Conservation (phyloP, 2,329 filamentous ascomycete species). For the Blastomyces parvus region DNA sequence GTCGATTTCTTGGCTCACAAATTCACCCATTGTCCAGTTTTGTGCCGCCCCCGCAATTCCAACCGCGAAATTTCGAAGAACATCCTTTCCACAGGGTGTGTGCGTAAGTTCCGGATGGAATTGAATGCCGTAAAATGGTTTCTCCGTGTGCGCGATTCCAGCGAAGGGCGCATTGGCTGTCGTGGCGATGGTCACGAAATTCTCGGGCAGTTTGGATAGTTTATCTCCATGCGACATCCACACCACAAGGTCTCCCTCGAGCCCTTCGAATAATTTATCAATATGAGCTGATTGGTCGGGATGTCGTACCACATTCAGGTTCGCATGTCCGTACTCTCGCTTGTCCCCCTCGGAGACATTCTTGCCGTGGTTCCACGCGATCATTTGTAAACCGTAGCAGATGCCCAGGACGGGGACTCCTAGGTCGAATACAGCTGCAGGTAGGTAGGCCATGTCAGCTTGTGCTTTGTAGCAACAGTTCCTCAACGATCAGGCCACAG, state of each 20-base stretch:
- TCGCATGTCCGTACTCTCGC: constrained; percentile 62
- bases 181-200: constrained; percentile 63
- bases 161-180: constrained; percentile 71
- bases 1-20: constrained; percentile 68
- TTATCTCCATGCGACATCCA: constrained; percentile 92
- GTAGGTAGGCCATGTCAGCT: background rate
- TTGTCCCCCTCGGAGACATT: constrained; percentile 58
- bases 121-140: constrained; percentile 68
- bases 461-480: background rate
- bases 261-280: constrained; percentile 66
- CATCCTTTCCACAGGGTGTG: constrained; percentile 56
- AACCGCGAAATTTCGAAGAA: constrained; percentile 76
- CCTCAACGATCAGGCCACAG: background rate
- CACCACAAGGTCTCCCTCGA: constrained; percentile 61
- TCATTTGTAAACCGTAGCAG: constrained; percentile 58
- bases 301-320: constrained; percentile 52
- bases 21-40: constrained; percentile 80
- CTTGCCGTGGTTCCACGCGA: constrained; percentile 58
- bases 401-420: constrained; percentile 53
- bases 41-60: constrained; percentile 66
- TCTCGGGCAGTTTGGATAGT: constrained; percentile 61
- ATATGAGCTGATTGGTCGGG: constrained; percentile 41
- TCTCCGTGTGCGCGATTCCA: constrained; percentile 50
- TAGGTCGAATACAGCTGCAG: constrained; percentile 57
- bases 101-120: constrained; percentile 82